phyloP scores from a whole-genome alignment of 495 filamentous ascomycete genomes.

The Parmelia sp. region DNA sequence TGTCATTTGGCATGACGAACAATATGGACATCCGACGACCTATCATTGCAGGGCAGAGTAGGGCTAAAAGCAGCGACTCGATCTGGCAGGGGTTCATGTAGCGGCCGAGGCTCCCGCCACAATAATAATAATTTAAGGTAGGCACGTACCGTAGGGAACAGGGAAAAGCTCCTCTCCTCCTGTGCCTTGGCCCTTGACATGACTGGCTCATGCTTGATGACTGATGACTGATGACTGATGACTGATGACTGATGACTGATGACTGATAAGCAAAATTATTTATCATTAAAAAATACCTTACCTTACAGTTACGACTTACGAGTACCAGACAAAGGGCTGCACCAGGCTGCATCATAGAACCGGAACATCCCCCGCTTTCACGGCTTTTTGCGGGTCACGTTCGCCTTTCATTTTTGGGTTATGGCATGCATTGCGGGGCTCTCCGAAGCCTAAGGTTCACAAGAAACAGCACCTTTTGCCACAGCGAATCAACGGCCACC shows the following conservation, averaged over 20 bases:
- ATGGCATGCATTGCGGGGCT: background rate
- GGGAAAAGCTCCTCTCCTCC: no score
- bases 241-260: no score
- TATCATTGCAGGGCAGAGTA: background rate
- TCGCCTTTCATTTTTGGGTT: background rate
- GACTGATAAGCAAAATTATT: no score
- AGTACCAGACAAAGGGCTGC: no score
- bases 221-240: no score
- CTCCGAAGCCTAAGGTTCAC: background rate
- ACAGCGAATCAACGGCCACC: background rate
- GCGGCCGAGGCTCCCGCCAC: constrained; percentile 9
- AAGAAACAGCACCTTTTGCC: background rate
- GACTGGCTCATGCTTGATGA: no score
- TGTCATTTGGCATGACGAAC: constrained; percentile 3
- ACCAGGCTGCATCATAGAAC: no score
- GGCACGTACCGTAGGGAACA: no score
- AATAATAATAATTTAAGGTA: no score
- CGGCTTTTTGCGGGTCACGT: background rate
- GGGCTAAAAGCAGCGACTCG: constrained; percentile 2
- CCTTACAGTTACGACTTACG: no score
- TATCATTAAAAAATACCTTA: no score
- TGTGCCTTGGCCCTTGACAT: no score
- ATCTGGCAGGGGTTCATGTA: background rate
- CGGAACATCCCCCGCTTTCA: background rate
- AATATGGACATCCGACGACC: constrained; percentile 1